phyloP scores from a whole-genome alignment of 352 stramenopile species.

The Phytophthora meadii region DNA sequence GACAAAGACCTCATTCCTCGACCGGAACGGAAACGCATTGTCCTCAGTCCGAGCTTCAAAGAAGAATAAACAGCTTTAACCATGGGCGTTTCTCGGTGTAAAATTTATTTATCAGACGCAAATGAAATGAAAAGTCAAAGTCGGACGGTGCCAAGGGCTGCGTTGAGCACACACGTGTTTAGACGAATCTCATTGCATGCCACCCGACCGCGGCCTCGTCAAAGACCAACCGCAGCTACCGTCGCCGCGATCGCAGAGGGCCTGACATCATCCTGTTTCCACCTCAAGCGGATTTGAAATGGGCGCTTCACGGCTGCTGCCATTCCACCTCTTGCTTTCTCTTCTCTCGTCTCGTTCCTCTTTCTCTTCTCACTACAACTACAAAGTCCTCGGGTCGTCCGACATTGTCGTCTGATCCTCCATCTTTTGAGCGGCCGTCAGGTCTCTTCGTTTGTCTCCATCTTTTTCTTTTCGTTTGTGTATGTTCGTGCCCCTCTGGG shows the following conservation, averaged over 20 bases:
- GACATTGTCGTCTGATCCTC: conserved; percentile 40
- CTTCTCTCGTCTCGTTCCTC: conserved; percentile 33
- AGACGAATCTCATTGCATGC: conserved; percentile 20
- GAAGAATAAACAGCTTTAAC: conserved; percentile 4
- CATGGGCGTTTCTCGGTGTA: conserved; percentile 19
- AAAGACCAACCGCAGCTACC: conserved; percentile 35
- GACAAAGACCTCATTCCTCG: conserved; percentile 67
- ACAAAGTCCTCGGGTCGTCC: conserved; percentile 48
- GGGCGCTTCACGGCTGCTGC: conserved; percentile 33
- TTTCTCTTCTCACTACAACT: conserved; percentile 46
- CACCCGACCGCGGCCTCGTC: conserved; percentile 35
- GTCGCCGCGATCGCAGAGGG: conserved; percentile 20
- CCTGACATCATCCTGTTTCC: conserved; percentile 39
- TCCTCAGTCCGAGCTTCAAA: conserved; percentile 22
- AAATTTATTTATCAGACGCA: conserved; percentile 73
- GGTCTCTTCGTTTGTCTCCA: conserved; percentile 42
- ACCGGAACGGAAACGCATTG: conserved; percentile 28
- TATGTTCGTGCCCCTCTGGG: conserved; percentile 31
- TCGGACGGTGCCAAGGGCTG: conserved; percentile 37
- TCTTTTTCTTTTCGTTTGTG: conserved; percentile 31
- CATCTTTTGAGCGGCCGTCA: conserved; percentile 40
- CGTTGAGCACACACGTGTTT: conserved; percentile 32
- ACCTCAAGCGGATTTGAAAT: conserved; percentile 32
- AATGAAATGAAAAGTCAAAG: conserved; percentile 63
- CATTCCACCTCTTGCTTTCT: conserved; percentile 41